Base-by-base conservation (phyloP, 768 basidiomycete genomes). In the Gloeostereum incarnatum region DNA sequence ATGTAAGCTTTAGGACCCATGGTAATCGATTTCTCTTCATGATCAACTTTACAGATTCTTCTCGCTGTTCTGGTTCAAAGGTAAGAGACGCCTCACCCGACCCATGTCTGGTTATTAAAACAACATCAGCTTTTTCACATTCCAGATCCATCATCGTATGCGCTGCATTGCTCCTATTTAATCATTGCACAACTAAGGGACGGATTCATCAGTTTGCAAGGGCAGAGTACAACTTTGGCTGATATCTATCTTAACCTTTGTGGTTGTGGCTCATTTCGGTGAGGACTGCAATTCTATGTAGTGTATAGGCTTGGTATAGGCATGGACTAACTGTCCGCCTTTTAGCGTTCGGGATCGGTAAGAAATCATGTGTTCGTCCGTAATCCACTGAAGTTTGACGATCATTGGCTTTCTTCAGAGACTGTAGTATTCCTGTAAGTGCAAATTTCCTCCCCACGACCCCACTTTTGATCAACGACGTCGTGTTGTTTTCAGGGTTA, bases 291-390 rank as follows among this genome's bases (percentile, higher is more conserved):
- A 1, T 14, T 56, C 2, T 51, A 61, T 9, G 9, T 57, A 6
- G 52, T 47, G 4, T 59, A 59, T 39, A 38, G 29, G 11, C 23
- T 17, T 19, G 27, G 25, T 14, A 34, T 39, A 16, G 2, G 13
- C 29, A 20, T n/a, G 13, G 6, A 9, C 11, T 35, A 16, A n/a
- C n/a, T n/a, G n/a, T n/a, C n/a, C n/a, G n/a, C n/a, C n/a, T n/a
- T 14, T 49, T 61, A 42, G 58, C 46, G 2, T 66, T 68, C 39
- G 65, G 65, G 31, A 44, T 64, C 6, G 63, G 65, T 62, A 44
- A 31, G 52, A 42, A 2, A 6, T 7, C 31, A 20, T 8, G 14
- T 11, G 13, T 17, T 35, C 5, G 22, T 21, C 30, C 35, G 27
- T 2, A 26, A 30, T 19, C 35, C 8, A 27, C 17, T 18, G 22